Base-by-base conservation (phyloP, 2,329 filamentous ascomycete genomes). In the Ophiostoma australiae region DNA sequence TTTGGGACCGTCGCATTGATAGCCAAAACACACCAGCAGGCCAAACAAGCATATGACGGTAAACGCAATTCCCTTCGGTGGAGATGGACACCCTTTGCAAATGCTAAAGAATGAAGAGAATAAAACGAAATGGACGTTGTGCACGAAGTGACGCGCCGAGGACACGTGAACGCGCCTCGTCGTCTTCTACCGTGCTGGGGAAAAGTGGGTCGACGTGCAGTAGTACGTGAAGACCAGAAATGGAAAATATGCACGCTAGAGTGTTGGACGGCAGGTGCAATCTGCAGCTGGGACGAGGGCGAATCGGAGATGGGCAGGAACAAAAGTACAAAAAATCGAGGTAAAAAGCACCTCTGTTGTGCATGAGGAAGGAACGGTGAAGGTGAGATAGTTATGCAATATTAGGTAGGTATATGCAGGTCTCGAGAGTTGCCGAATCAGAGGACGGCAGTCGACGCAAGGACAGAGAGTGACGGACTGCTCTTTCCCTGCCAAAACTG, bases 161-260 rank as follows among this genome's bases (percentile, higher is more conserved):
- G 48, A 74, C 74, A 75, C 74, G 73, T 74, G 74, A 73, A 74
- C 72, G 74, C 73, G 72, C 70, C 69, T 55, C 52, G 20, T 61
- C 15, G 23, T 66, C 31, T 65, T 61, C 23, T 23, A 61, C 23
- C 61, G 61, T 65, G 61, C 31, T 35, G 58, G 61, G 15, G 61
- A 39, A 27, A 66, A 39, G 63, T 66, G 63, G 63, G 35, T 39
- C 63, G 20, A n/a, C 7, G 20, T 66, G 63, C 63, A 66, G 63
- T 39, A 66, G 63, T 31, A 61, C 63, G 63, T 66, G 63, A 15
- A 41, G 61, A 8, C 58, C 15, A 63, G 58, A 15, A 6, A 33
- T 33, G 27, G 58, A 35, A 63, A 63, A 33, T 61, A 63, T 31
- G 27, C 58, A 48, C 15, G 44, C 52, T 27, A 23, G 52, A 58